Evolutionary conservation across 306 rosid species (phyloP).

Genomic region (Notholithocarpus densiflorus): DNA sequence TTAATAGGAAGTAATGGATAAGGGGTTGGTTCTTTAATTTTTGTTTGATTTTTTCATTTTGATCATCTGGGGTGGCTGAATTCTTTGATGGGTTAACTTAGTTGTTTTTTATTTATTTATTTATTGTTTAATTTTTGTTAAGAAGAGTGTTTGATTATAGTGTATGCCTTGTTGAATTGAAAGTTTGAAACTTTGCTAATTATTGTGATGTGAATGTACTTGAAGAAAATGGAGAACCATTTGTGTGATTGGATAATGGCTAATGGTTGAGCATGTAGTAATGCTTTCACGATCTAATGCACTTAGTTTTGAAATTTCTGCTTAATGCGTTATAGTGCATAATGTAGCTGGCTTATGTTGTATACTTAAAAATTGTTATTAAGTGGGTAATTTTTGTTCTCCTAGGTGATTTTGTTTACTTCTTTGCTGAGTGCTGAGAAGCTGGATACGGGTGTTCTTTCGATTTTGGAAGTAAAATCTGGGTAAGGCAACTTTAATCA

Average conservation of each 20-base stretch:
- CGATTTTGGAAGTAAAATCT: conserved; percentile 12
- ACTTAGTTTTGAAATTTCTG: neutral
- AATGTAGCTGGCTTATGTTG: neutral
- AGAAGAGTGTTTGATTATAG: neutral
- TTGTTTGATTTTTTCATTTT: neutral
- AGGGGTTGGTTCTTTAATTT: neutral
- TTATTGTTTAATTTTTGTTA: neutral
- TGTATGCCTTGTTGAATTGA: neutral
- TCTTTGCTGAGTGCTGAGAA: conserved; percentile 37
- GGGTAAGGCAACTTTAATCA: conserved; percentile 30
- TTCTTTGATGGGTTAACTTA: neutral
- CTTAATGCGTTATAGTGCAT: neutral
- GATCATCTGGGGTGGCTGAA: neutral
- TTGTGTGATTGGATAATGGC: neutral
- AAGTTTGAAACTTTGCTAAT: neutral
- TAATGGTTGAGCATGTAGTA: neutral
- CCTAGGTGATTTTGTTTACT: conserved; percentile 51
- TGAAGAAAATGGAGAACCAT: neutral
- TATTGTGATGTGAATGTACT: neutral
- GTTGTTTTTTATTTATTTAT: neutral
- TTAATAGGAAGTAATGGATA: neutral
- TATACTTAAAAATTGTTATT: neutral
- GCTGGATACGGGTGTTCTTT: conserved; percentile 18
- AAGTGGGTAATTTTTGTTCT: conserved; percentile 2
- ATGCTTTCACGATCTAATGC: neutral